A percentile compares a stretch with the other conserved stretches of the same genome.
phyloP scores from a whole-genome alignment of 2,329 filamentous ascomycete genomes.

The Monascus ruber region DNA sequence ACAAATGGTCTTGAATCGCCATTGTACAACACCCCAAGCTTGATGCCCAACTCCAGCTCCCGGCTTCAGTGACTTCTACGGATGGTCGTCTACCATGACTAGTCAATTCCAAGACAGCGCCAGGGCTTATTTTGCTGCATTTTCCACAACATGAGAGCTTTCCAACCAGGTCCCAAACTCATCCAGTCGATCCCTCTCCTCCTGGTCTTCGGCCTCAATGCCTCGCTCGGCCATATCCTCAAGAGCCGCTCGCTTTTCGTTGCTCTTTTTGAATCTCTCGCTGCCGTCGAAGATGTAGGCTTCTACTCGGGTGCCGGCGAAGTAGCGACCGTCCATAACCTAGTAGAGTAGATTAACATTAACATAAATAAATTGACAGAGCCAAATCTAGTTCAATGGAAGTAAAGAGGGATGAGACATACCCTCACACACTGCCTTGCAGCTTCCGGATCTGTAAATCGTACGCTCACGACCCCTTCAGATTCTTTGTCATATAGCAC shows the following conservation, averaged over 20 bases:
- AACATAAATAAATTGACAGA: not conserved
- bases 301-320: constrained; percentile 59
- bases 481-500: constrained; percentile 78
- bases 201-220: constrained; percentile 33
- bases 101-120: too few species aligned
- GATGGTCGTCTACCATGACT: too few species aligned
- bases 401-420: constrained; percentile 7
- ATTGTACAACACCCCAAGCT: too few species aligned
- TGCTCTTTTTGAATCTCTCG: constrained; percentile 63
- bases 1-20: too few species aligned
- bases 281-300: constrained; percentile 60
- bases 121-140: constrained; percentile 11
- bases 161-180: constrained; percentile 40
- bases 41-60: too few species aligned
- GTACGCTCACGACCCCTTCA: constrained; percentile 74
- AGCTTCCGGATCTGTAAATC: constrained; percentile 60
- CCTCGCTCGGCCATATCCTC: constrained; percentile 39
- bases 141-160: constrained; percentile 15
- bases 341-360: constrained; percentile 11
- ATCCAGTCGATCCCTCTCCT: constrained; percentile 34
- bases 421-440: constrained; percentile 58
- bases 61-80: too few species aligned
- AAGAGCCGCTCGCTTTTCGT: constrained; percentile 29
- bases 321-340: constrained; percentile 69
- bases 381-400: not conserved